Evolutionary conservation across 225 moss, liverwort and hornwort species (phyloP).

Genomic region (Lunularia cruciata): DNA sequence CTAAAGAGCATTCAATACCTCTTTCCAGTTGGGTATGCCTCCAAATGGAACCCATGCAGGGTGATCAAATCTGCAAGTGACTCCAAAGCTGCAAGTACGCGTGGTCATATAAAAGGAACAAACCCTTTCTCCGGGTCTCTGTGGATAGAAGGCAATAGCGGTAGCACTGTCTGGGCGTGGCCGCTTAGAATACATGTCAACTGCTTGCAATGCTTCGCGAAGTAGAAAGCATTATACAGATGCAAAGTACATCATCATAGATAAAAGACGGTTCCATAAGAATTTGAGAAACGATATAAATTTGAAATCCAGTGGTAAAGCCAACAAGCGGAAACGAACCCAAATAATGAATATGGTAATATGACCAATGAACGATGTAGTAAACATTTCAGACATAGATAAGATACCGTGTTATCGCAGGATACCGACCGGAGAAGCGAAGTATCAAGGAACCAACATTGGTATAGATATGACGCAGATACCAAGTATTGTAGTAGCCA

Average conservation of each 20-base stretch:
- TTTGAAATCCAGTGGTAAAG: neutral
- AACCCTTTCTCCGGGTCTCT: conserved; percentile 93
- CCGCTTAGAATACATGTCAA: conserved; percentile 54
- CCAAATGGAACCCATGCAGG: conserved; percentile 90
- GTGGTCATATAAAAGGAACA: conserved; percentile 97
- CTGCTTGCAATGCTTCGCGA: conserved; percentile 37
- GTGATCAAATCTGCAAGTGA: conserved; percentile 89
- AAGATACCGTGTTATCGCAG: conserved; percentile 54
- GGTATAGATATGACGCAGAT: conserved; percentile 52
- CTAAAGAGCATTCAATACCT: conserved; percentile 68
- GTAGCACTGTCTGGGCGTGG: conserved; percentile 59
- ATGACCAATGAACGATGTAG: neutral
- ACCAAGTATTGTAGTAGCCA: conserved; percentile 58
- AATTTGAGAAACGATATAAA: neutral
- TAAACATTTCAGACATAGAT: conserved; percentile 43
- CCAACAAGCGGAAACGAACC: conserved; percentile 21
- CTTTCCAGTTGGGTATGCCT: conserved; percentile 97
- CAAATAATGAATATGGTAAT: conserved; percentile 14
- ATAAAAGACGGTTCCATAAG: neutral
- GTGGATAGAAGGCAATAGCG: conserved; percentile 62
- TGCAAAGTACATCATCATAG: neutral
- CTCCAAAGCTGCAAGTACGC: conserved; percentile 83
- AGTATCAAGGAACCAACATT: conserved; percentile 45
- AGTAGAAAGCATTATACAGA: conserved; percentile 8
- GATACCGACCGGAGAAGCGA: conserved; percentile 55